Evolutionary conservation across 129 eudicot genomes (phyloP), one percentile per base, ranked within the genome.

Genomic region (Mikania micrantha): DNA sequence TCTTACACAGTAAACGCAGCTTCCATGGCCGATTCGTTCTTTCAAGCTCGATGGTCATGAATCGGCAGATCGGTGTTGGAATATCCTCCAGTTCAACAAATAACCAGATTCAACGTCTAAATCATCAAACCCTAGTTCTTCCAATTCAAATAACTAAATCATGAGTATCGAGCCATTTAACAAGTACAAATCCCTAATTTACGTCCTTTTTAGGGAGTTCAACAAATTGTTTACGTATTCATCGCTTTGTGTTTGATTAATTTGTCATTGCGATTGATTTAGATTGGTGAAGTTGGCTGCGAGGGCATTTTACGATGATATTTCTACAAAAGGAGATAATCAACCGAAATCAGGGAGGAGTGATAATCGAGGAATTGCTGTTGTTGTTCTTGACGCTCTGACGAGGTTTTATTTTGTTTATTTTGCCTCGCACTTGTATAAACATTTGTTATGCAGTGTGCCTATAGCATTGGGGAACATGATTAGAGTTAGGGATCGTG

Each of bases 251-350:
- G 53, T 34, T 27, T 27, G 38, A 39, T 79, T 34, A 9, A 15
- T 66, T 64, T 7, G 9, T 22, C 0, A 31, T 48, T 12, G 2
- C 9, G 39, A 66, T 76, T 60, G 74, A 36, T 60, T 40, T 64
- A 92, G 96, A 68, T 73, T 93, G 90, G 99, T 93, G 85, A 93
- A 84, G 71, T 82, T 93, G 28, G 83, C 96, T 17, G 99, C 95
- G 0, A 73, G 99, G 76, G 99, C 96, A 12, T 93, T 93, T 74
- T 93, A 93, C 38, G 99, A 93, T 66, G 96, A 93, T 73, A 77
- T 86, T 7, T 80, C 96, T 0, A 82, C 89, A 7, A 93, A 83
- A 74, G 98, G 95, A 6, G 98, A 88, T 39, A 93, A 88, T 79
- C 92, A 80, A 74, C 92, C 83, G n/a, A 93, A 84, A 81, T 67